Conservation (phyloP, 1,284 basidiomycete genomes). For the Stygiomarasmius scandens region DNA sequence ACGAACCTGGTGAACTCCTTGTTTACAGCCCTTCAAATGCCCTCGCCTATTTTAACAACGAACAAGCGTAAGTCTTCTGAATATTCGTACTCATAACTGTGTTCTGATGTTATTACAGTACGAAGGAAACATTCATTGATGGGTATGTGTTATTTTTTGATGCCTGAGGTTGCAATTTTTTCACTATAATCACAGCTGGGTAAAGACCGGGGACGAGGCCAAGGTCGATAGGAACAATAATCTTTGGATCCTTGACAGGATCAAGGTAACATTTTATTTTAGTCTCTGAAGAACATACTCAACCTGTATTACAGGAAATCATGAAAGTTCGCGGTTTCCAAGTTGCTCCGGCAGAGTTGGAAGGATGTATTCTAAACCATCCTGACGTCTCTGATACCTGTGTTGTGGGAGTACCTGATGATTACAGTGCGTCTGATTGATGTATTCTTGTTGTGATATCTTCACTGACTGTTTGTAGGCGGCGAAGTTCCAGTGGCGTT, state of each 20-base stretch:
- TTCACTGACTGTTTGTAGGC: slow-evolving; percentile 24
- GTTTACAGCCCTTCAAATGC: slow-evolving; percentile 60
- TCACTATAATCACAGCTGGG: slow-evolving; percentile 49
- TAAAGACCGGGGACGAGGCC: slow-evolving; percentile 72
- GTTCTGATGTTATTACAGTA: too few species aligned
- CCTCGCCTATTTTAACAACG: slow-evolving; percentile 61
- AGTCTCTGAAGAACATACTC: background rate
- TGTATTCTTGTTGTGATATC: too few species aligned
- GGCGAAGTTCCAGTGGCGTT: slow-evolving; percentile 74
- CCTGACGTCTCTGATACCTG: slow-evolving; percentile 70
- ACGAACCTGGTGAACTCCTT: slow-evolving; percentile 66
- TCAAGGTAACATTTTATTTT: slow-evolving; percentile 50
- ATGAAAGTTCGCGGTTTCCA: slow-evolving; percentile 71
- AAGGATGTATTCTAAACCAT: slow-evolving; percentile 72
- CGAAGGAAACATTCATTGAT: slow-evolving; percentile 55
- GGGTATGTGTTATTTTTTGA: slow-evolving; percentile 36
- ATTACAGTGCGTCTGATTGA: slow-evolving; percentile 46
- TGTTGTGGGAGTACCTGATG: slow-evolving; percentile 78
- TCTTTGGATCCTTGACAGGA: slow-evolving; percentile 66
- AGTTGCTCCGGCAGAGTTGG: slow-evolving; percentile 70
- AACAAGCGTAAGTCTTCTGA: slow-evolving; percentile 55
- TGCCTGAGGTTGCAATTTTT: background rate
- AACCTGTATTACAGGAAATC: slow-evolving; percentile 44
- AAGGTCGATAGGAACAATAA: slow-evolving; percentile 58
- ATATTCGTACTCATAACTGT: too few species aligned